Conservation (phyloP, 352 stramenopile genomes). For the Globisporangium nodosum region DNA sequence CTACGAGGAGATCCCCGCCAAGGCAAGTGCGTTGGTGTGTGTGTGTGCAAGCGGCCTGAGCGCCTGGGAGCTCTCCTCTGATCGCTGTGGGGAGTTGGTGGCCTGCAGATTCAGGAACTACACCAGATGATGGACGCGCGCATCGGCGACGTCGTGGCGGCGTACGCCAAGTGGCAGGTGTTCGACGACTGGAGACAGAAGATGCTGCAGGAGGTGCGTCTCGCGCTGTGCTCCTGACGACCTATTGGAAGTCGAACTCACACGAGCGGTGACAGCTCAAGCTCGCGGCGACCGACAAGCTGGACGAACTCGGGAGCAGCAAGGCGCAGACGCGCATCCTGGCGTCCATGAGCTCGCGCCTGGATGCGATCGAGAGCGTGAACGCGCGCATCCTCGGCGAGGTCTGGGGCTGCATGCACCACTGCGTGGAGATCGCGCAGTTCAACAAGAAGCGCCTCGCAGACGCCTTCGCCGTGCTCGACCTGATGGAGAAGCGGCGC, state of each 20-base stretch:
- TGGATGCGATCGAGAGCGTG: conserved; percentile 55
- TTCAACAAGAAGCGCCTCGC: conserved; percentile 58
- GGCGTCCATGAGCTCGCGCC: conserved; percentile 56
- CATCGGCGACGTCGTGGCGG: conserved; percentile 44
- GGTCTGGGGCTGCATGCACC: conserved; percentile 74
- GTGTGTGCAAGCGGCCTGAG: not conserved
- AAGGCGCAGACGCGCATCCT: conserved; percentile 64
- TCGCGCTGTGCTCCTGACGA: not conserved
- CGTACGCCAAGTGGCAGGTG: conserved; percentile 64
- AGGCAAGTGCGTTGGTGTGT: conserved; percentile 18
- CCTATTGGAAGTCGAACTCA: not conserved
- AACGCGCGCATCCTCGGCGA: conserved; percentile 62
- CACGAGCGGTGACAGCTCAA: conserved; percentile 29
- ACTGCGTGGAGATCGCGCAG: conserved; percentile 81
- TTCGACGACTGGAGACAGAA: conserved; percentile 82
- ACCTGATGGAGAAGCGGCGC: conserved; percentile 67
- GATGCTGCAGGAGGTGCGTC: conserved; percentile 66
- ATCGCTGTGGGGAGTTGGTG: not conserved
- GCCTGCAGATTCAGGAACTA: conserved; percentile 29
- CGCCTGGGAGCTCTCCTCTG: too few relatives aligned
- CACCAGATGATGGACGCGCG: conserved; percentile 42
- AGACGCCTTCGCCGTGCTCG: conserved; percentile 68
- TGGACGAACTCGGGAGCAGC: conserved; percentile 61
- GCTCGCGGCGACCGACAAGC: conserved; percentile 47
- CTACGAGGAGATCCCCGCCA: conserved; percentile 69